Conservation (phyloP, 352 stramenopile species). For the Phytophthora tentaculata region DNA sequence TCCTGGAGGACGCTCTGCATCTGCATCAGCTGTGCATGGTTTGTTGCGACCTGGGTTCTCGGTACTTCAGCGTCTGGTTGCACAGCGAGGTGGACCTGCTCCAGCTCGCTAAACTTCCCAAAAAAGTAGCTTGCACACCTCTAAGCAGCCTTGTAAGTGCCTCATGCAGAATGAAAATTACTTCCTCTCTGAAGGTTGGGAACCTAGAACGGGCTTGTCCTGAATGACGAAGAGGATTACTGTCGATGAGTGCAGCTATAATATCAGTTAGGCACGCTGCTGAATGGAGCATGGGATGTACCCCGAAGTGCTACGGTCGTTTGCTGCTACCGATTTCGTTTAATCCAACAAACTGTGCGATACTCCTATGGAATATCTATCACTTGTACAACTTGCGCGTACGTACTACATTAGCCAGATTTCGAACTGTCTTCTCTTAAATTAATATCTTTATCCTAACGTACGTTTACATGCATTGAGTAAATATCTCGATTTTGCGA, state of each 20-base stretch:
- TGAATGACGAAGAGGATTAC: neutral
- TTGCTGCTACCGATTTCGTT: conserved; percentile 6
- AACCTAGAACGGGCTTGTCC: neutral
- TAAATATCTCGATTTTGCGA: neutral
- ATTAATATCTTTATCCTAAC: neutral
- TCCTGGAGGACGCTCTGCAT: too few relatives aligned
- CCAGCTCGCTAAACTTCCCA: too few relatives aligned
- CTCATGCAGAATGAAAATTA: neutral
- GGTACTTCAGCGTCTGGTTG: too few relatives aligned
- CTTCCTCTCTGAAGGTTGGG: neutral
- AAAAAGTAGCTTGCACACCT: too few relatives aligned
- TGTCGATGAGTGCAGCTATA: neutral
- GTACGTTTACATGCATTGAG: neutral
- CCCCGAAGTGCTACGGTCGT: neutral
- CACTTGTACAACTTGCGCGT: conserved; percentile 16
- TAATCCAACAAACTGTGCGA: neutral
- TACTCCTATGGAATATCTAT: conserved; percentile 6
- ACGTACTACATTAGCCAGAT: conserved; percentile 12
- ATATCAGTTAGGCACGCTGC: neutral
- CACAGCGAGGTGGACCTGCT: too few relatives aligned
- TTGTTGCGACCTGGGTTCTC: too few relatives aligned
- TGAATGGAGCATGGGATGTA: neutral
- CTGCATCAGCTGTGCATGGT: too few relatives aligned
- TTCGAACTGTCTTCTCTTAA: conserved; percentile 4
- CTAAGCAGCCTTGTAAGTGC: neutral